Evolutionary conservation across 1,139 yeast genomes (phyloP), one percentile per base, ranked within the genome.

Genomic region (Geotrichum phurueaensis): DNA sequence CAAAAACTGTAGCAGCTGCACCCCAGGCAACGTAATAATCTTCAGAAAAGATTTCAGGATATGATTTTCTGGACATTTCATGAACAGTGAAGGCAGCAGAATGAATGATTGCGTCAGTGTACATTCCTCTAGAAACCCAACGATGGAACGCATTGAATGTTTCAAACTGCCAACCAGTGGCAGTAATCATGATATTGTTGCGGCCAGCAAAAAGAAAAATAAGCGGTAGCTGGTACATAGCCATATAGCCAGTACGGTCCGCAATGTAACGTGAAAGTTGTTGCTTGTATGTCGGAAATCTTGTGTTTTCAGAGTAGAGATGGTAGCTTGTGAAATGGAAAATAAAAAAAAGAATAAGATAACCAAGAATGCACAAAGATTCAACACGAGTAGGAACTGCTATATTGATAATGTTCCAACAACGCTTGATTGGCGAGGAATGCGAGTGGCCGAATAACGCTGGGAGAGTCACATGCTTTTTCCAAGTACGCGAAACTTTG

Each of bases 161-260:
- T 29, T 86, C 79, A 67, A 81, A 82, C 45, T 85, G 80, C 82
- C 87, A 79, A 29, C 87, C 82, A 0, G 90, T 84, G 2, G 83
- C 59, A 74, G 78, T 75, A 62, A 82, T 80, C 49, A 85, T 70
- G 59, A 85, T 72, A 69, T 86, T 85, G 70, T 80, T 84, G 67
- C 91, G 75, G 5, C 89, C 89, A 0, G 85, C 88, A 73, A 85
- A 79, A 36, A 83, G 69, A 43, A 83, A 74, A 45, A 85, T 70
- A n/a, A 84, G 68, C 0, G 88, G 89, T 66, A 82, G 72, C 65
- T 82, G 71, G 33, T 79, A 78, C 54, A 85, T 79, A 2, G 84
- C 79, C 50, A 86, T 69, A 39, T 84, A 78, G 36, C 89, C 87
- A 0, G 86, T 73, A 64, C 92, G 76, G 53, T 79, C 85, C 0